Percentiles rank a stretch among this genome's conserved stretches.
Evolutionary conservation across 2,329 filamentous ascomycete genomes (phyloP).

Genomic region (Akanthomyces lecanii): DNA sequence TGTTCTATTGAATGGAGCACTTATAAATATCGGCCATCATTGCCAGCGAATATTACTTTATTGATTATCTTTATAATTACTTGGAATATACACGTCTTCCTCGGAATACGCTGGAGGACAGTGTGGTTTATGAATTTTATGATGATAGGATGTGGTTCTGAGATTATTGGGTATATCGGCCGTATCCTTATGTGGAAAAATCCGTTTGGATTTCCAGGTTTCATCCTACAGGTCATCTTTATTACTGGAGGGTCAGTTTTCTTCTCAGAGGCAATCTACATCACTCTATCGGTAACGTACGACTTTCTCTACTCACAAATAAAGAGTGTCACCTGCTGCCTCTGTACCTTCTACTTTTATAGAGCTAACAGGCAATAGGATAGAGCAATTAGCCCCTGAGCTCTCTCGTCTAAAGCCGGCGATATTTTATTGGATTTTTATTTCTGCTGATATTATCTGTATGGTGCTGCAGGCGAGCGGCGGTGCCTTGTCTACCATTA

Average conservation of each 20-base stretch:
- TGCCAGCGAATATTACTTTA: conserved; percentile 40
- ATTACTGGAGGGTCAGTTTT: conserved; percentile 39
- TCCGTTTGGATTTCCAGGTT: conserved; percentile 53
- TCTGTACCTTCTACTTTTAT: background rate
- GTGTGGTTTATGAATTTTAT: conserved; percentile 46
- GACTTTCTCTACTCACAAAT: background rate
- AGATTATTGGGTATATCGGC: conserved; percentile 60
- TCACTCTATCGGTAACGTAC: conserved; percentile 47
- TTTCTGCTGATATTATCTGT: conserved; percentile 51
- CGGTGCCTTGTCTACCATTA: conserved; percentile 46
- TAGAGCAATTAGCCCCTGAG: conserved; percentile 35
- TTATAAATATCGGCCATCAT: conserved; percentile 43
- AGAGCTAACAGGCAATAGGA: conserved; percentile 26
- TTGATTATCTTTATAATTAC: conserved; percentile 42
- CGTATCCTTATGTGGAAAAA: conserved; percentile 53
- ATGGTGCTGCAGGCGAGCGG: conserved; percentile 53
- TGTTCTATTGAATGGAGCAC: conserved; percentile 44
- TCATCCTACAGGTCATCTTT: conserved; percentile 57
- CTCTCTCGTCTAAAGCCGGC: conserved; percentile 39
- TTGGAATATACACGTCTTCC: conserved; percentile 38
- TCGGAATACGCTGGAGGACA: conserved; percentile 39
- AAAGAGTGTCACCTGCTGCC: conserved; percentile 11
- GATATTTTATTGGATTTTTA: conserved; percentile 43
- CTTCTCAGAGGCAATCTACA: conserved; percentile 59
- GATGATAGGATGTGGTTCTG: conserved; percentile 49